These are phyloP conservation scores for Podospora comata DNA, from an alignment of 495 filamentous ascomycete species.

Conservation along the genomic window DNA sequence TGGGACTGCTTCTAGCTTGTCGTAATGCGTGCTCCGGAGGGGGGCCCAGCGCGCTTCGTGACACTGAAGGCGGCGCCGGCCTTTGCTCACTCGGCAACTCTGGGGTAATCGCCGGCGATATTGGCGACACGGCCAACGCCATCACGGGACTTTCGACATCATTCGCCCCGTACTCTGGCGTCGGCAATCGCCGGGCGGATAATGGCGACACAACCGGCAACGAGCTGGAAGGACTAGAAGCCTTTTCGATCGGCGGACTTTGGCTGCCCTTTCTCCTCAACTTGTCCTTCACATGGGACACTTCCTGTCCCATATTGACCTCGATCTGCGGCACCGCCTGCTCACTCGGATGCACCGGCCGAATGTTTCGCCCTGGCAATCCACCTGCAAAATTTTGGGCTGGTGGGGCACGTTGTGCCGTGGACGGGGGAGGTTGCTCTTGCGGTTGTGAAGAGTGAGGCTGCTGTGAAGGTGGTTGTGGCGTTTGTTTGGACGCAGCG, in stretches of 20 bases:
- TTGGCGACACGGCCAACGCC: constrained; percentile 25
- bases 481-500: constrained; percentile 18
- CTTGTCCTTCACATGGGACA: constrained; percentile 23
- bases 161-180: constrained; percentile 27
- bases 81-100: constrained; percentile 20
- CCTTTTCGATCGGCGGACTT: constrained; percentile 7
- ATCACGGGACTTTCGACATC: constrained; percentile 23
- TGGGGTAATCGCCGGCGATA: constrained; percentile 34
- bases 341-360: constrained; percentile 27
- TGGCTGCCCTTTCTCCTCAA: constrained; percentile 12
- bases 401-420: constrained; percentile 19
- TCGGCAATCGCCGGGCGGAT: constrained; percentile 23
- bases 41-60: constrained; percentile 15
- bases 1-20: constrained; percentile 18
- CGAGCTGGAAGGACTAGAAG: constrained; percentile 17
- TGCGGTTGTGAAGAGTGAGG: constrained; percentile 16
- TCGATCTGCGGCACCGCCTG: constrained; percentile 19
- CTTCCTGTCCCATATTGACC: constrained; percentile 30
- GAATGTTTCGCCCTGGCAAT: constrained; percentile 35
- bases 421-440: constrained; percentile 9
- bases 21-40: constrained; percentile 15
- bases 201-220: constrained; percentile 18
- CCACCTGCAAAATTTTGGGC: constrained; percentile 22
- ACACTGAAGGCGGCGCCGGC: not conserved
- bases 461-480: constrained; percentile 14